Evolutionary conservation across 371 early-diverging fungal genomes (phyloP).

Genomic region (Mortierella sp.): DNA sequence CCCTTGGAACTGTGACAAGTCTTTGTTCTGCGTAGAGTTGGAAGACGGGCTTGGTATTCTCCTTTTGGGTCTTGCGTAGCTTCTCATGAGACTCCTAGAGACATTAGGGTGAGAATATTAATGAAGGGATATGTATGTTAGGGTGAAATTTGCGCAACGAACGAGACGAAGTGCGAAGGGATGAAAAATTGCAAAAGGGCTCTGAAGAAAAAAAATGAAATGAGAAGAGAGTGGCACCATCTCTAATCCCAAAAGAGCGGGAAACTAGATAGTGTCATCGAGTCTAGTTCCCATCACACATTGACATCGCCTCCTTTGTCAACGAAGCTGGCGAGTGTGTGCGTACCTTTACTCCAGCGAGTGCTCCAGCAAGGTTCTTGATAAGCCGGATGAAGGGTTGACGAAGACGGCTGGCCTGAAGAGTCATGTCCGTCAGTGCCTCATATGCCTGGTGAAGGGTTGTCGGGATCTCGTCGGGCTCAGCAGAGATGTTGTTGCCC

Average conservation of each 20-base stretch:
- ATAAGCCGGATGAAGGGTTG: constrained; percentile 33
- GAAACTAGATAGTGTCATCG: constrained; percentile 1
- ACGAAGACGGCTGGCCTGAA: constrained; percentile 23
- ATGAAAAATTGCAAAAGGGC: neutral
- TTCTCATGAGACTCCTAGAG: constrained; percentile 47
- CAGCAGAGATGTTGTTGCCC: constrained; percentile 7
- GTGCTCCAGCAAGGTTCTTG: constrained; percentile 28
- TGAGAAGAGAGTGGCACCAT: neutral
- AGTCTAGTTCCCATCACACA: neutral
- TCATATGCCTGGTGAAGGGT: constrained; percentile 46
- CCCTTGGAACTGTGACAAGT: constrained; percentile 54
- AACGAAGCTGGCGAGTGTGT: neutral
- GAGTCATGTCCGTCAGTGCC: constrained; percentile 38
- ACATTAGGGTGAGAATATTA: neutral
- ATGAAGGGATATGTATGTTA: neutral
- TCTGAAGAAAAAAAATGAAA: neutral
- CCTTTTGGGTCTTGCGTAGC: constrained; percentile 46
- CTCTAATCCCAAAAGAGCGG: constrained; percentile 2
- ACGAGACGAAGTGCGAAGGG: neutral
- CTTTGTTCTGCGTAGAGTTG: constrained; percentile 50
- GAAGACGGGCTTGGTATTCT: constrained; percentile 48
- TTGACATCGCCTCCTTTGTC: neutral
- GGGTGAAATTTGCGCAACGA: neutral
- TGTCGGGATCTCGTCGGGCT: constrained; percentile 56
- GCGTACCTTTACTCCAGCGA: constrained; percentile 38